Percentiles rank a stretch among this genome's conserved stretches.
Evolutionary conservation across 768 basidiomycete genomes (phyloP).

Genomic region (Pleurotus giganteus): DNA sequence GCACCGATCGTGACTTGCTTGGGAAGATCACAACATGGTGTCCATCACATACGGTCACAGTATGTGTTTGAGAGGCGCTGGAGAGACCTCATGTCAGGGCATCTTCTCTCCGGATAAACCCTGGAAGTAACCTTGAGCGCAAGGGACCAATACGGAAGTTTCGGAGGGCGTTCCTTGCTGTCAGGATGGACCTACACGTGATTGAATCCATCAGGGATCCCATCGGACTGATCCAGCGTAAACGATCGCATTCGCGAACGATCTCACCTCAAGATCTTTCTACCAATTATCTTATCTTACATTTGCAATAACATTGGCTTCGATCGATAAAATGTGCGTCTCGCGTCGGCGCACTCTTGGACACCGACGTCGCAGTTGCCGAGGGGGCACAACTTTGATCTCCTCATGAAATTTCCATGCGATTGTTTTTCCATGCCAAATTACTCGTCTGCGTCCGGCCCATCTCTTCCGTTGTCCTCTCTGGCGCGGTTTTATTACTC

Average conservation of each 20-base stretch:
- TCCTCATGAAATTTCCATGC: neutral
- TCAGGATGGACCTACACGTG: slow-evolving; percentile 2
- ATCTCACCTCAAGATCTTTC: too few species aligned
- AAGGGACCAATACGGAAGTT: slow-evolving; percentile 7
- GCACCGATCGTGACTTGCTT: too few species aligned
- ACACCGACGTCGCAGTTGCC: slow-evolving; percentile 3
- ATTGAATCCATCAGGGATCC: neutral
- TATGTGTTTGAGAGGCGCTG: too few species aligned
- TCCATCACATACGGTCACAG: too few species aligned
- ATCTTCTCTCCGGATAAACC: neutral
- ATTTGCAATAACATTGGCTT: slow-evolving; percentile 4
- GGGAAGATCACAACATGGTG: too few species aligned
- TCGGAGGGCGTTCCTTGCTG: neutral
- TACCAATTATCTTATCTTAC: slow-evolving; percentile 5
- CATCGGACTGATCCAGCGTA: neutral
- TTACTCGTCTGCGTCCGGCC: neutral
- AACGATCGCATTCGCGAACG: neutral
- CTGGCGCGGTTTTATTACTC: neutral
- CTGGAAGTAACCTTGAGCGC: neutral
- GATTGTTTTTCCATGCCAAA: slow-evolving; percentile 1
- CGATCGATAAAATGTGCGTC: neutral
- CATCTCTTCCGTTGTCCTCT: neutral
- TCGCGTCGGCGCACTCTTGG: slow-evolving; percentile 1
- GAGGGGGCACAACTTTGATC: neutral
- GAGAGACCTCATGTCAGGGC: neutral